Percentiles rank a stretch among this genome's conserved stretches.
Conservation (phyloP, 176 grass and related monocot genomes). For the Carex pumila region DNA sequence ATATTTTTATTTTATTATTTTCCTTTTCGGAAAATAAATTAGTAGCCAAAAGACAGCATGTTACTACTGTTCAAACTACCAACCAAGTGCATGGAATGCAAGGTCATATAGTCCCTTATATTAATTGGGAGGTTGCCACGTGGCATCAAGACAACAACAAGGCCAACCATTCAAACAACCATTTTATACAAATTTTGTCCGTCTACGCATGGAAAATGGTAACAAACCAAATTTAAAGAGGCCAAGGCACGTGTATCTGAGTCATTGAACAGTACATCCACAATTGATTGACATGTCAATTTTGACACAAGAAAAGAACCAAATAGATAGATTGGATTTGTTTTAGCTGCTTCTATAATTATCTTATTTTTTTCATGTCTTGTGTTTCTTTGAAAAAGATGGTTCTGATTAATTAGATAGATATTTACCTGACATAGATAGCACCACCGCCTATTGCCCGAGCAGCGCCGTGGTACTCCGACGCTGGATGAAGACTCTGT, state of each 20-base stretch:
- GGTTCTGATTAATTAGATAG: not conserved
- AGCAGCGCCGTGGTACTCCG: slow-evolving; percentile 79
- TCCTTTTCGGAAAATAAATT: not conserved
- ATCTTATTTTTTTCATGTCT: not conserved
- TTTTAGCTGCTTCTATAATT: not conserved
- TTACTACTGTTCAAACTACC: not conserved
- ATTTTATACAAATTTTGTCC: not conserved
- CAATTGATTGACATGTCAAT: not conserved
- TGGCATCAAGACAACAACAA: not conserved
- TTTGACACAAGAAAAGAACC: not conserved
- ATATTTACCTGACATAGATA: slow-evolving; percentile 58
- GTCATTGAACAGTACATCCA: not conserved
- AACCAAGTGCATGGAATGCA: not conserved
- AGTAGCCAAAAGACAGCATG: not conserved
- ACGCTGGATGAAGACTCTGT: slow-evolving; percentile 67
- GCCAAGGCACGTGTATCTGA: not conserved
- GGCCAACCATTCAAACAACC: not conserved
- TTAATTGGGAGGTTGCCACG: not conserved
- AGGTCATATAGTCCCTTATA: not conserved
- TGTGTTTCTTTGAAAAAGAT: not conserved
- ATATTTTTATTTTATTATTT: not conserved
- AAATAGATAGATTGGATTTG: not conserved
- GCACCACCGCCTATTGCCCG: slow-evolving; percentile 51
- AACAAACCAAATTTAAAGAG: not conserved
- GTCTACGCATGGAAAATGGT: not conserved